Evolutionary conservation across 768 basidiomycete species (phyloP).

Genomic region (Xanthoconium purpureum): DNA sequence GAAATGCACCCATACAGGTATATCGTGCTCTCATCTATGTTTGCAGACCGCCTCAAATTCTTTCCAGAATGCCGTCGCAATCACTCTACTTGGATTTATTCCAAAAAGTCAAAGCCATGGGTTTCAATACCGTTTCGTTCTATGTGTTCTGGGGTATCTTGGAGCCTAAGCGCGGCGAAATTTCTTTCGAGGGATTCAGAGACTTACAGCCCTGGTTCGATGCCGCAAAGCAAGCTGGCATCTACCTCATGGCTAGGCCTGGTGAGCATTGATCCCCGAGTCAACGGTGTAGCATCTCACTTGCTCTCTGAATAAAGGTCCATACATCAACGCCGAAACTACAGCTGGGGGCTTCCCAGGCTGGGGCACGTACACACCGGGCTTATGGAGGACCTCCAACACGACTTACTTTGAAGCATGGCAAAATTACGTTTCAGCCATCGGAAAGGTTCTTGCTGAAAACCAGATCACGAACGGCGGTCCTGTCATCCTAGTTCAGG

Average conservation of each 20-base stretch:
- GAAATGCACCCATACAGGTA: conserved; percentile 61
- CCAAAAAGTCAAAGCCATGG: conserved; percentile 54
- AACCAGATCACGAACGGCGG: conserved; percentile 62
- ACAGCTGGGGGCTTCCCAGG: conserved; percentile 50
- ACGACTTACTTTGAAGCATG: conserved; percentile 48
- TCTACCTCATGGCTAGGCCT: conserved; percentile 29
- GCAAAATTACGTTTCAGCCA: conserved; percentile 51
- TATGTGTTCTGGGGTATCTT: conserved; percentile 55
- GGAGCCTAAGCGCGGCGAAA: conserved; percentile 43
- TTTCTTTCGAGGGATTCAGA: conserved; percentile 51
- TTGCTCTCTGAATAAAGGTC: conserved; percentile 9
- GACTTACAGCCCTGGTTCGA: conserved; percentile 30
- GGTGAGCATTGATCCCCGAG: conserved; percentile 8
- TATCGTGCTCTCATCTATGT: background rate
- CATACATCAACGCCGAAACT: conserved; percentile 30
- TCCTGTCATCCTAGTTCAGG: conserved; percentile 42
- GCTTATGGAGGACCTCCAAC: conserved; percentile 48
- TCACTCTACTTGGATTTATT: conserved; percentile 46
- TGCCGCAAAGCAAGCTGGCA: conserved; percentile 27
- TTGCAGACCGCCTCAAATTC: background rate
- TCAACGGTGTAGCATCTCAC: background rate
- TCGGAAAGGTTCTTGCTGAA: conserved; percentile 47
- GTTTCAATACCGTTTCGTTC: conserved; percentile 44
- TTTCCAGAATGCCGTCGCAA: conserved; percentile 35
- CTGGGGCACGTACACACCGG: conserved; percentile 55